Conservation (phyloP, 2,329 filamentous ascomycete genomes). For the Orbilia brochopaga region DNA sequence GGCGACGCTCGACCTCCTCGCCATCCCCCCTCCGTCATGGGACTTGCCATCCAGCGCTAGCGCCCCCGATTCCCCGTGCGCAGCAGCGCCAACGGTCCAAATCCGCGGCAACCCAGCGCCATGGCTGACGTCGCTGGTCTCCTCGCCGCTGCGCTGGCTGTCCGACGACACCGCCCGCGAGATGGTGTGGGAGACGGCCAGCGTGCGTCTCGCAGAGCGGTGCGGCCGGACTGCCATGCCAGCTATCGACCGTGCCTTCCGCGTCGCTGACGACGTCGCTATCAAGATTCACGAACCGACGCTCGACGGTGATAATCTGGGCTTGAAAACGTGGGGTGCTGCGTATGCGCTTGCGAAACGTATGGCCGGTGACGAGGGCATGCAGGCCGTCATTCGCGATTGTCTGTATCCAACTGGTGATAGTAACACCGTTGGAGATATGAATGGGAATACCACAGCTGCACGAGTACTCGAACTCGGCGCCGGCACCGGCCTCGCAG, state of each 20-base stretch:
- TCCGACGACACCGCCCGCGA: constrained; percentile 70
- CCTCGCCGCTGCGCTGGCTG: constrained; percentile 72
- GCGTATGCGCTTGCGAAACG: constrained; percentile 82
- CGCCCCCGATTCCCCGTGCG: constrained; percentile 58
- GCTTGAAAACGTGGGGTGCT: constrained; percentile 94
- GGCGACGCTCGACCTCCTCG: constrained; percentile 69
- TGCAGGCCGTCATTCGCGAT: constrained; percentile 31
- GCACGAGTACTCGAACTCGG: constrained; percentile 73
- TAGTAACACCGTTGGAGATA: neutral
- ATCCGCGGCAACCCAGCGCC: constrained; percentile 63
- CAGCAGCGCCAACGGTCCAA: constrained; percentile 62
- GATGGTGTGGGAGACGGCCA: constrained; percentile 77
- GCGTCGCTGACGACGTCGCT: constrained; percentile 60
- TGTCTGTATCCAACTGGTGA: neutral
- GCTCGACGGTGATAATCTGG: constrained; percentile 83
- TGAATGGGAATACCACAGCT: neutral
- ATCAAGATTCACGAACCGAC: constrained; percentile 83
- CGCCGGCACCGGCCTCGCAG: constrained; percentile 88
- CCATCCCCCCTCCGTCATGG: constrained; percentile 73
- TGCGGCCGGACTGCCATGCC: constrained; percentile 78
- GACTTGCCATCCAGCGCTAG: constrained; percentile 60
- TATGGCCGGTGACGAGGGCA: constrained; percentile 59
- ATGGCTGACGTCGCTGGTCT: constrained; percentile 74
- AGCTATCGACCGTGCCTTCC: constrained; percentile 67
- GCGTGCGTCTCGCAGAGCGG: constrained; percentile 78